Base-by-base conservation (phyloP, 495 filamentous ascomycete genomes). In the Parathielavia appendiculata region DNA sequence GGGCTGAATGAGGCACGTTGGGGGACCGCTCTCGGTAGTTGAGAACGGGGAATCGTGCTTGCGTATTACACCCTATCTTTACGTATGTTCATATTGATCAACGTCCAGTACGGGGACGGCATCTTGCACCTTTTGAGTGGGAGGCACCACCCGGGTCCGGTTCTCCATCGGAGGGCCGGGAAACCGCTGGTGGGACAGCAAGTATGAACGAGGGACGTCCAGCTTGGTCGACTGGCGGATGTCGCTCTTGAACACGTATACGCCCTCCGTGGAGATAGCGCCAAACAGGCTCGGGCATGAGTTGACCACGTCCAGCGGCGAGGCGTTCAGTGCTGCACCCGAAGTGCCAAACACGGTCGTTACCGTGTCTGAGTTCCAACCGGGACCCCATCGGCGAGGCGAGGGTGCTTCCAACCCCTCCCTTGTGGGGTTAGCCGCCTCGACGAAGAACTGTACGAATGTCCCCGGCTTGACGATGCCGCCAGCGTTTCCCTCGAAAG, bases 401-500 rank as follows among this genome's bases (percentile, higher is more conserved):
- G 2, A 13, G 0, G 30, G 16, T 4, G 22, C 17, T 7, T 12
- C 7, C 20, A 5, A n/a, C 7, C n/a, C 17, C 4, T n/a, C n/a
- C 5, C 11, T 17, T 1, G 12, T 38, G 4, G 60, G 26, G 44
- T 43, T 41, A 58, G 56, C 51, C 39, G 66, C 66, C 45, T 75
- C 69, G 35, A 73, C 66, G 34, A 79, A 74, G 62, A 81, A 83
- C 58, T 81, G 77, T 4, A 83, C 67, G 55, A 63, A 76, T 12
- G 74, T 72, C 13, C 77, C 79, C 12, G 74, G 71, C 13, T 65
- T 68, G 22, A 71, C 73, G 45, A 80, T 63, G 26, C 65, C 71
- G 7, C 64, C 49, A 1, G 40, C 51, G n/a, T 67, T 60, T 17
- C 69, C 64, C 0, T 55, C 54, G 55, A 71, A 69, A 8, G 65